These are phyloP conservation scores for Talaromyces rugulosus DNA, from an alignment of 2,329 filamentous ascomycete genomes.

Conservation along the genomic window DNA sequence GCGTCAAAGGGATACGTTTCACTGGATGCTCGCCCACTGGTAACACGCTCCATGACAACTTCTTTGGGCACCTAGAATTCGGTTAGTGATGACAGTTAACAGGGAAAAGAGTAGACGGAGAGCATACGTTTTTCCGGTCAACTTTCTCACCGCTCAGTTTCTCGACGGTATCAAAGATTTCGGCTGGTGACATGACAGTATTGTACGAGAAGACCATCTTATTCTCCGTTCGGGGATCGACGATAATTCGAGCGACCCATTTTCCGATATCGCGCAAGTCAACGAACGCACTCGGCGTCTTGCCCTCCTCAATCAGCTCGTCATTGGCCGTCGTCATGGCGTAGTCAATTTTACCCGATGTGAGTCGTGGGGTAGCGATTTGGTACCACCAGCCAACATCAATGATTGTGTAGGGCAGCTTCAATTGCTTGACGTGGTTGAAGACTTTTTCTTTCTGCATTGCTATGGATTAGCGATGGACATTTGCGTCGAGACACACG, in stretches of 20 bases:
- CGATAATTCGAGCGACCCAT: conserved; percentile 46
- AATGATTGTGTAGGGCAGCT: conserved; percentile 49
- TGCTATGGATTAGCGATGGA: neutral
- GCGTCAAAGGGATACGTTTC: conserved; percentile 12
- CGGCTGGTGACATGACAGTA: conserved; percentile 37
- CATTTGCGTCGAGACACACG: neutral
- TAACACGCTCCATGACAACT: conserved; percentile 7
- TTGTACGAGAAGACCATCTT: conserved; percentile 41
- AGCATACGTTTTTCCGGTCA: conserved; percentile 21
- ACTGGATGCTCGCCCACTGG: conserved; percentile 7
- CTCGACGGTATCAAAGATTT: conserved; percentile 40
- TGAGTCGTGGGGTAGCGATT: conserved; percentile 32
- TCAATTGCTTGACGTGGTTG: conserved; percentile 39
- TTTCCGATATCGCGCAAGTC: conserved; percentile 47
- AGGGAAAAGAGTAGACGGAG: no score
- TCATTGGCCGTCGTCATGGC: conserved; percentile 32
- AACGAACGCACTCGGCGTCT: conserved; percentile 31
- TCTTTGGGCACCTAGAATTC: conserved; percentile 9
- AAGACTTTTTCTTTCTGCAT: conserved; percentile 45
- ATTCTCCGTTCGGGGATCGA: conserved; percentile 48
- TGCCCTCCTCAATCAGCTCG: conserved; percentile 27
- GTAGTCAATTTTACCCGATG: conserved; percentile 38
- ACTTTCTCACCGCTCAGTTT: conserved; percentile 42
- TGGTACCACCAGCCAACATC: conserved; percentile 55
- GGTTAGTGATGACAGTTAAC: neutral